phyloP scores from a whole-genome alignment of 192 early-diverging fungal species.

The Coemansia sp. region DNA sequence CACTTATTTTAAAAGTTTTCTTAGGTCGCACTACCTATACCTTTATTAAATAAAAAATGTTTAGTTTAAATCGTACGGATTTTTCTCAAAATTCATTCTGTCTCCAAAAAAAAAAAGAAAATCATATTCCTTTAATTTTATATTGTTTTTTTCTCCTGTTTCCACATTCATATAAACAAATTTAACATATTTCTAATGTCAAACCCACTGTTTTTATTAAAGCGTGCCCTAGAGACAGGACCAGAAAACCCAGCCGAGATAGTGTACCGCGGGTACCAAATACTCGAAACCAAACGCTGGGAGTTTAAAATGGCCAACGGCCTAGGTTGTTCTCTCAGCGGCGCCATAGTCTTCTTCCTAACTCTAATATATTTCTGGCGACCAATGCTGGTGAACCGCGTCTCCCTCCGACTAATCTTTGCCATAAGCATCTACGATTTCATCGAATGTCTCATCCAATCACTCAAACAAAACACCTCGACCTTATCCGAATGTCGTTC shows the following conservation, averaged over 20 bases:
- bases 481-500: background rate
- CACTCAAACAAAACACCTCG: background rate
- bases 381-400: slow-evolving; percentile 9
- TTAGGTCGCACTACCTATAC: too few species aligned
- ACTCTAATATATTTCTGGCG: slow-evolving; percentile 5
- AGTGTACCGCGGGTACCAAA: background rate
- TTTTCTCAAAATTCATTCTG: too few species aligned
- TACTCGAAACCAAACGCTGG: slow-evolving; percentile 2
- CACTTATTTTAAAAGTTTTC: too few species aligned
- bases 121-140: background rate
- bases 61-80: too few species aligned
- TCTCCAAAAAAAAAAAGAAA: too few species aligned
- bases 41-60: too few species aligned
- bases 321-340: slow-evolving; percentile 3
- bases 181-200: background rate
- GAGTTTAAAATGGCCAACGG: slow-evolving; percentile 6
- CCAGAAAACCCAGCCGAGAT: slow-evolving; percentile 6
- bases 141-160: background rate
- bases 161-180: background rate
- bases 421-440: slow-evolving; percentile 11
- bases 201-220: background rate
- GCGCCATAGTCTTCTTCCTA: slow-evolving; percentile 8
- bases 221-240: background rate
- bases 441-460: slow-evolving; percentile 6
- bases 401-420: slow-evolving; percentile 11